Base-by-base conservation (phyloP, 352 stramenopile species). In the Pythium plurisporium region DNA sequence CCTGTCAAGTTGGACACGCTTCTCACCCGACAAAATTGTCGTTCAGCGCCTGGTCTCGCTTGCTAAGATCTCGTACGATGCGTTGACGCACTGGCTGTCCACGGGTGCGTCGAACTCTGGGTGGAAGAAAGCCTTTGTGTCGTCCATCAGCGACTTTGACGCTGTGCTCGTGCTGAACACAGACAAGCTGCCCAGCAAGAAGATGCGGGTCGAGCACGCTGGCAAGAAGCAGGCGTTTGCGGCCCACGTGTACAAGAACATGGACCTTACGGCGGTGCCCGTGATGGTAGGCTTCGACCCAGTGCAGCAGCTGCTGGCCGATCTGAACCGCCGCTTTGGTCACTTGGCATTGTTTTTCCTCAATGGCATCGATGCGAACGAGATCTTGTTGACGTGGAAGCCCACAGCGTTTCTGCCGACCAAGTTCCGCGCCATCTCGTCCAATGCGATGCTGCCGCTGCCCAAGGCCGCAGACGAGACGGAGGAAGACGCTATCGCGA, bases 211-310 rank as follows among this genome's bases (percentile, higher is more conserved):
- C 15, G 69, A 75, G 30, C 6, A 26, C 4, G 36, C 51, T 5
- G 61, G 73, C 61, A 89, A 86, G 65, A 89, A 86, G 53, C 76
- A 85, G 19, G 67, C 80, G 44, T 92, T 88, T 49, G 72, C 81
- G 6, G 58, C 78, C 23, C 70, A 82, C 5, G 80, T 91, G 55
- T 94, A 92, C 75, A 94, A 92, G 71, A 94, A 94, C 69, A 91
- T 92, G 79, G 70, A 87, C 53, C 62, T 88, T 30, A 76, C 79
- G 9, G 52, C 67, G 0, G 72, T 88, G 30, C 76, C 76, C 2
- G 69, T 94, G 25, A 75, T 86, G 64, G 53, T 91, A 10, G 84
- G 80, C 8, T 89, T 94, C 37, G 76, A 91, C 55, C 84, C 84
- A 0, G 76, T 92, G 49, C 72, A 74, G n/a, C 68, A 83, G 49